Percentiles rank a stretch among this genome's conserved stretches.
These are phyloP conservation scores for Orbilia javanica DNA, from an alignment of 2,329 filamentous ascomycete genomes.

Conservation along the genomic window DNA sequence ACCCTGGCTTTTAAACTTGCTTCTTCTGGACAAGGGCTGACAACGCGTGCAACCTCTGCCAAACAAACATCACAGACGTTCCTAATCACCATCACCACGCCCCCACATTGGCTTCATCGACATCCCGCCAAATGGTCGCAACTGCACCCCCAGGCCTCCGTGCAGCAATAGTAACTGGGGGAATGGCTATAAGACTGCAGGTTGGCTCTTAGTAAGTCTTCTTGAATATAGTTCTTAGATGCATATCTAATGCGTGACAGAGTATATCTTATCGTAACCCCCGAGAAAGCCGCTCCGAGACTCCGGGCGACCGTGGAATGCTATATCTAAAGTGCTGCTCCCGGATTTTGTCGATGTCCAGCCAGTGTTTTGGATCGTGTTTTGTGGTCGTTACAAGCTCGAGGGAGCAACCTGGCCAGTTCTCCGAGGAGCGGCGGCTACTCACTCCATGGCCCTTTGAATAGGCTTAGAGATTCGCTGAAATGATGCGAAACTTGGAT, in stretches of 20 bases:
- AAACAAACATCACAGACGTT: constrained; percentile 46
- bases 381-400: constrained; percentile 37
- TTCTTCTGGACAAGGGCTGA: constrained; percentile 9
- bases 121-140: constrained; percentile 10
- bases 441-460: background rate
- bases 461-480: constrained; percentile 37
- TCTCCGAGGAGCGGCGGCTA: constrained; percentile 36
- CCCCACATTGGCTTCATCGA: constrained; percentile 57
- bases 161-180: background rate
- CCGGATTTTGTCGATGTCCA: constrained; percentile 36
- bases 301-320: constrained; percentile 55
- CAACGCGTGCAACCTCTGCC: constrained; percentile 29
- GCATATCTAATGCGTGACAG: constrained; percentile 16
- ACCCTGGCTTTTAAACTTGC: background rate
- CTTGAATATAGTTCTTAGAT: background rate
- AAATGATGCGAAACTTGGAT: constrained; percentile 49
- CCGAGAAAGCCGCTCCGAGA: constrained; percentile 28
- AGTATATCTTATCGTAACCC: constrained; percentile 8
- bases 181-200: background rate
- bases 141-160: background rate
- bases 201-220: constrained; percentile 5
- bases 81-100: constrained; percentile 50
- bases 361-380: constrained; percentile 17
- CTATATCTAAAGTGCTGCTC: constrained; percentile 23
- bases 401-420: constrained; percentile 20